Percentiles rank a stretch among this genome's conserved stretches.
Conservation (phyloP, 225 moss, liverwort and hornwort genomes). For the Polytrichum formosum region DNA sequence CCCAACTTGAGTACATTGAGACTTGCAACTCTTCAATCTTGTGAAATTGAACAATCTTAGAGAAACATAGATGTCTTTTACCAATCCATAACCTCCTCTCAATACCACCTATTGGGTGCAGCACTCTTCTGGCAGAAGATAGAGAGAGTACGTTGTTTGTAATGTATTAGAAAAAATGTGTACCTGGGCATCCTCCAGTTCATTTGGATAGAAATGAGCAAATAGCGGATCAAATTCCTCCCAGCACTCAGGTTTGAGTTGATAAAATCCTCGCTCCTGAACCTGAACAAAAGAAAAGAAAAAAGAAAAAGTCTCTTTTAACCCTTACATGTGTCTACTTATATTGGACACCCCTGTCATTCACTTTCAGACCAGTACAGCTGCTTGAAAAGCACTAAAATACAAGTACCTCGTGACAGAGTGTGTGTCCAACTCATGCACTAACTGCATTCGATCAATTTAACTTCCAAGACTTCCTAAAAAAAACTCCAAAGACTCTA, state of each 20-base stretch:
- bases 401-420: background rate
- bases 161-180: background rate
- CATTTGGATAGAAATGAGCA: constrained; percentile 82
- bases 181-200: constrained; percentile 98
- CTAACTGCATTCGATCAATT: background rate
- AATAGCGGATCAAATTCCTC: constrained; percentile 95
- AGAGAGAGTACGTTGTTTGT: background rate
- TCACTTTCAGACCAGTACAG: too few species aligned
- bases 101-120: background rate
- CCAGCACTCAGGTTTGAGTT: constrained; percentile 90
- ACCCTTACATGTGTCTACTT: too few species aligned
- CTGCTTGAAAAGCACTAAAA: background rate
- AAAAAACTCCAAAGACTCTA: too few species aligned
- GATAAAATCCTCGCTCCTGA: constrained; percentile 89
- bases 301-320: background rate
- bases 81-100: background rate
- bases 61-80: too few species aligned
- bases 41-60: too few species aligned
- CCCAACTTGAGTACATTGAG: too few species aligned
- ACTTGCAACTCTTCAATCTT: too few species aligned
- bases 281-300: constrained; percentile 30
- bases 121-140: background rate
- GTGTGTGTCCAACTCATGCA: too few species aligned
- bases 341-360: too few species aligned
- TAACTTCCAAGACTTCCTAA: background rate